A percentile compares a stretch with the other conserved stretches of the same genome.
These are phyloP conservation scores for Multifurca ochricompacta DNA, from an alignment of 768 basidiomycete genomes.

Conservation along the genomic window DNA sequence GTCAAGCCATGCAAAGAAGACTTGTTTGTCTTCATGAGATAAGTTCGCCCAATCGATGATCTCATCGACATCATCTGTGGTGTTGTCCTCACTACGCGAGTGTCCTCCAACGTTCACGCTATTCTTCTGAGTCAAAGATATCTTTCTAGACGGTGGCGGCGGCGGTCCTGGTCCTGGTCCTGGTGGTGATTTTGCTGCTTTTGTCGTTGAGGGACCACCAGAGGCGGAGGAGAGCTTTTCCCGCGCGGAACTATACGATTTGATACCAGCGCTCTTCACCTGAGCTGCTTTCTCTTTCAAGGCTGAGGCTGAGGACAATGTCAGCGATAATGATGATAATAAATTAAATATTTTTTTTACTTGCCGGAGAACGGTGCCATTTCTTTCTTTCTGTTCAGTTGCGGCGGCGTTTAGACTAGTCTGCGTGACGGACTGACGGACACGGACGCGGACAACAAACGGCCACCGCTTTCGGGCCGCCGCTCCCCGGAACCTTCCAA, in stretches of 20 bases:
- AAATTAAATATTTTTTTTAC: not conserved
- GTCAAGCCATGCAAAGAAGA: conserved; percentile 73
- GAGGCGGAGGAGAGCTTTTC: not conserved
- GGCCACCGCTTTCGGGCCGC: too few relatives aligned
- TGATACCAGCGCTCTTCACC: conserved; percentile 3
- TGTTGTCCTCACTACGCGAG: not conserved
- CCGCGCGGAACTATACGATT: conserved; percentile 5
- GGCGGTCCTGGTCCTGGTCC: too few relatives aligned
- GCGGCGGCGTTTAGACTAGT: too few relatives aligned
- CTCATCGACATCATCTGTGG: conserved; percentile 14
- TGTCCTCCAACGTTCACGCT: not conserved
- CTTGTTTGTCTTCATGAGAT: conserved; percentile 56
- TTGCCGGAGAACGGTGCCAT: conserved; percentile 17
- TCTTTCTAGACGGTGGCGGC: not conserved
- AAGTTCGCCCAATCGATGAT: conserved; percentile 72
- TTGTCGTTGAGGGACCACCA: not conserved
- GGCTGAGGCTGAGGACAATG: not conserved
- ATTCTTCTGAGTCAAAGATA: not conserved
- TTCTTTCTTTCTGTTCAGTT: too few relatives aligned
- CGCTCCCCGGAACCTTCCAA: too few relatives aligned
- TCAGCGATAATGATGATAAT: not conserved
- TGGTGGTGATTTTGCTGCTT: conserved; percentile 3
- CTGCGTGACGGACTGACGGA: too few relatives aligned
- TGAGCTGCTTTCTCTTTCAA: conserved; percentile 12
- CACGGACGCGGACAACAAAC: too few relatives aligned